Base-by-base conservation (phyloP, 1,284 basidiomycete species). In the Rhodotorula sp. region DNA sequence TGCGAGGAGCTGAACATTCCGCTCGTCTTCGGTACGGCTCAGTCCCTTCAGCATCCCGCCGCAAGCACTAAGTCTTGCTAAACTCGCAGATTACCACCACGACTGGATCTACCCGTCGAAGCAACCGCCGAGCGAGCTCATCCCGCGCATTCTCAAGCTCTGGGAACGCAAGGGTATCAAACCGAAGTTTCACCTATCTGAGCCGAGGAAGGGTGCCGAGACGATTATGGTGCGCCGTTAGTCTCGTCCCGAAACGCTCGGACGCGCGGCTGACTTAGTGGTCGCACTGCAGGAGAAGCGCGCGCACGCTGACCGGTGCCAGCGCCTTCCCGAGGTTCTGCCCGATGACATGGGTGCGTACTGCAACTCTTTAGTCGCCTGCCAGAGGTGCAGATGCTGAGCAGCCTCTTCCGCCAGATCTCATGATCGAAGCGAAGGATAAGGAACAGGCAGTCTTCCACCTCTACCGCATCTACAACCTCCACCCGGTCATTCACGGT, bases 341-440 rank as follows among this genome's bases (percentile, higher is more conserved):
- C 81, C 81, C 1, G 77, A 78, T 1, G 78, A 81, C 52, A 68
- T 75, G 19, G 75, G 74, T 74, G 61, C 50, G 78, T 27, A 62
- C 79, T 42, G 19, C 56, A n/a, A 19, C 12, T 7, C 19, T 12
- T 19, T 17, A 5, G 7, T 34, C 23, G 23, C 10, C 14, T 21
- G 14, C n/a, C 14, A 3, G 23, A 25, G 3, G 9, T n/a, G 12
- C 12, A 17, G 3, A 13, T 49, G 25, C 50, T 53, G 48, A 59
- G n/a, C 9, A 16, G 10, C 12, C 48, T 52, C 62, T 19, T 60
- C 49, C 69, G 4, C 5, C 78, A 67, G 92, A 96, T 81, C 80
- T 96, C 74, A 96, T 96, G 93, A 92, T 97, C 73, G 93, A 97
- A 84, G 90, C 90, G 13, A 92, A 93, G 80, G 91, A 92, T 80